Evolutionary conservation across 768 basidiomycete species (phyloP).

Genomic region (Coprinopsis cinerea): DNA sequence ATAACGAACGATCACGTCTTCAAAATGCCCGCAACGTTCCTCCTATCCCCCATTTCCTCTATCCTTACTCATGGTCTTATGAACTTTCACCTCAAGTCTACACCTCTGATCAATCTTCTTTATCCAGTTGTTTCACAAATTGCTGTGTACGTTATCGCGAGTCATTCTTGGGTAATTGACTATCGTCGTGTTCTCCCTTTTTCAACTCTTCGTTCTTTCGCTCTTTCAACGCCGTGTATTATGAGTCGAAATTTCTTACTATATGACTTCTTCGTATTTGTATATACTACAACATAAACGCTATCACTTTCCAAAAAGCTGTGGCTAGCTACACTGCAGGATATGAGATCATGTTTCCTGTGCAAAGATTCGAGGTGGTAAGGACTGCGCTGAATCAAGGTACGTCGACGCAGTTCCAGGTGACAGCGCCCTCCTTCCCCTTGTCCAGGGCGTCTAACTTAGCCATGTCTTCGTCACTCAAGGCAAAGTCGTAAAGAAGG

Average conservation of each 20-base stretch:
- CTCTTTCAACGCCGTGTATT: no score
- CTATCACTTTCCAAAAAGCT: not conserved
- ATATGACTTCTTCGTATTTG: not conserved
- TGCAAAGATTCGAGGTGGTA: not conserved
- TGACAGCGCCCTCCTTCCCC: slow-evolving; percentile 66
- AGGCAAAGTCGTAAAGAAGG: slow-evolving; percentile 69
- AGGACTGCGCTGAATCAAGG: slow-evolving; percentile 20
- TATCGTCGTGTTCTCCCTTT: no score
- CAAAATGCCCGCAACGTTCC: no score
- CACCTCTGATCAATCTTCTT: no score
- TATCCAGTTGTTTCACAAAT: not conserved
- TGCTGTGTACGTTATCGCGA: not conserved
- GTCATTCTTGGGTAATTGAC: no score
- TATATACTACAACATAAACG: not conserved
- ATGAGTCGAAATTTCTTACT: no score
- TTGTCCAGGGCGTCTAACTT: slow-evolving; percentile 63
- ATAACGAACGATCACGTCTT: no score
- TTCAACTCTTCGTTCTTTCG: no score
- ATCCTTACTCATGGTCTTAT: no score
- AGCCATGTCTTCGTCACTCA: slow-evolving; percentile 59
- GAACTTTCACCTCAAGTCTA: no score
- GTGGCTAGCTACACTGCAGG: no score
- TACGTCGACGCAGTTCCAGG: slow-evolving; percentile 79
- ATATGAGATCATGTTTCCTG: not conserved
- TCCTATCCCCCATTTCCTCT: no score